Evolutionary conservation across 306 rosid species (phyloP), one percentile per base, ranked within the genome.

Genomic region (Quercus engelmannii): DNA sequence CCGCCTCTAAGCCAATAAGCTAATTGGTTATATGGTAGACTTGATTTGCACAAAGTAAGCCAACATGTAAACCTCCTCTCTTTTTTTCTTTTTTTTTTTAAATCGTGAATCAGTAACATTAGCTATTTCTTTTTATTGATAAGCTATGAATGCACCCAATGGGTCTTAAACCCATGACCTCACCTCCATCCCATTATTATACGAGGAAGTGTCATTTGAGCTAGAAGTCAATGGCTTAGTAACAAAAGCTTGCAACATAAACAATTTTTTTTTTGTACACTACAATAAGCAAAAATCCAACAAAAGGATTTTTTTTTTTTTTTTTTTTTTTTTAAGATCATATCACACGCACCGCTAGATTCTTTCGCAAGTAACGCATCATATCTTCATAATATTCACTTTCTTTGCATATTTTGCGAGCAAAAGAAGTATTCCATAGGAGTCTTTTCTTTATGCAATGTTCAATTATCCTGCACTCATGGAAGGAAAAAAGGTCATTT

Each of bases 391-490:
- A 94, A 74, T 88, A 94, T 82, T 91, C 98, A 75, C 90, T 79
- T 87, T 94, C 98, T 87, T 87, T 92, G 81, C 92, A 88, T 79
- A 92, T 84, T 87, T 86, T 88, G 73, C 86, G 84, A 79, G 92
- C 97, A 84, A 89, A 94, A 83, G 91, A 91, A 58, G 83, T 85
- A 82, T 81, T 85, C 99, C 98, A 95, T 78, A 72, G 89, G 64
- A 92, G 96, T 81, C 99, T 89, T 86, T 92, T 95, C 94, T 89
- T 92, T 83, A 95, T 85, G 81, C 99, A 91, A 82, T 83, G 91
- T 71, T 92, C 92, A 80, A 87, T 70, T 46, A 86, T 82, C 94
- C 99, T 92, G 97, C 90, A 84, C 33, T 8, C 76, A 71, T n/a
- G 55, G 20, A n/a, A 55, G 18, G 14, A 12, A 72, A 70, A 5